Conservation (phyloP, 2,329 filamentous ascomycete genomes). For the Aspergillus thermomutatus region DNA sequence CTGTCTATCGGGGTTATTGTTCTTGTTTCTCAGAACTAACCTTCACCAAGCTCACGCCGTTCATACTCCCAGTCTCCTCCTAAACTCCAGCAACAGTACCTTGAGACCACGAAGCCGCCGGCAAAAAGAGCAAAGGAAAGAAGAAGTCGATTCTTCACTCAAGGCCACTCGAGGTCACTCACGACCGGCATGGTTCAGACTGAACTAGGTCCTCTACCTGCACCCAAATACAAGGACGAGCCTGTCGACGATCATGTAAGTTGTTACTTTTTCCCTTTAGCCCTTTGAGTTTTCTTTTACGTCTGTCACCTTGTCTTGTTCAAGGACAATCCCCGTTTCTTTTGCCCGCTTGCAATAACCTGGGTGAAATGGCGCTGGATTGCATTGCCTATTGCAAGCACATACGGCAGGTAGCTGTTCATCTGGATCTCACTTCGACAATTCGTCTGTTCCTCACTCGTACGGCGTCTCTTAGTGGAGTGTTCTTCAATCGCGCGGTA, state of each 20-base stretch:
- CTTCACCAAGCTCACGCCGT: constrained; percentile 10
- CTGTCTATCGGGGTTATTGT: constrained; percentile 17
- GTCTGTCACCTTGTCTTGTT: constrained; percentile 3
- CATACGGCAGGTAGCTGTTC: not conserved
- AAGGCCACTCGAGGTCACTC: constrained; percentile 27
- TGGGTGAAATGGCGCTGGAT: not conserved
- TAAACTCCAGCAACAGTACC: constrained; percentile 1
- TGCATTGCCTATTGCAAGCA: not conserved
- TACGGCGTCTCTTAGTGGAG: not conserved
- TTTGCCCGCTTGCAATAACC: not conserved
- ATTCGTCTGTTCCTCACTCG: not conserved
- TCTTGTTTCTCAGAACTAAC: constrained; percentile 16
- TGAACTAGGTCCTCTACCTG: constrained; percentile 36
- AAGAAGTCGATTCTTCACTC: constrained; percentile 13
- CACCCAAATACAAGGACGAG: constrained; percentile 48
- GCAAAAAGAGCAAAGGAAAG: constrained; percentile 2
- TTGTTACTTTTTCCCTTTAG: constrained; percentile 16
- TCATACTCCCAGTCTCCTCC: constrained; percentile 10
- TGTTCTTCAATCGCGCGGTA: not conserved
- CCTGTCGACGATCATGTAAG: constrained; percentile 47
- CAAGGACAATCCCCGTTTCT: not conserved
- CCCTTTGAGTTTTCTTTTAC: constrained; percentile 12
- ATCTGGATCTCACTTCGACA: not conserved
- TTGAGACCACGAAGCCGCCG: constrained; percentile 4
- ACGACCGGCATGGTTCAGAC: constrained; percentile 45